Evolutionary conservation across 345 rosid genomes (phyloP).

Genomic region (Mangifera indica): DNA sequence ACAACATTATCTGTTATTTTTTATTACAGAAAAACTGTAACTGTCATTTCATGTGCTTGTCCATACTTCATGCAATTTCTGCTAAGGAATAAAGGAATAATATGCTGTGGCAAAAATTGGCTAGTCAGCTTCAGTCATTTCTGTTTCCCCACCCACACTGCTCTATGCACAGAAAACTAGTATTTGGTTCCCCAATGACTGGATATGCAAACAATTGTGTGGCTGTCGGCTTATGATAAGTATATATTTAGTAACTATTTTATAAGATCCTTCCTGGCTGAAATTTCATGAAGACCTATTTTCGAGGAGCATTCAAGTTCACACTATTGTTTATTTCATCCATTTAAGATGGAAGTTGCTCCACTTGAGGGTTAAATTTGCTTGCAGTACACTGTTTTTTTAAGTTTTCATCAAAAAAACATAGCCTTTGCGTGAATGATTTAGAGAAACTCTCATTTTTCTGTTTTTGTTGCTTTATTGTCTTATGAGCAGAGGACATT

Average conservation of each 20-base stretch:
- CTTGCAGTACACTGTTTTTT: not conserved
- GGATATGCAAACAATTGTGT: not conserved
- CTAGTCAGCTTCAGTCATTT: not conserved
- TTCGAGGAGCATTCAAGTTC: not conserved
- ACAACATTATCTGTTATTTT: not conserved
- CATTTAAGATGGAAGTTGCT: not conserved
- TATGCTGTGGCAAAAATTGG: slow-evolving; percentile 1
- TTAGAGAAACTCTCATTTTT: not conserved
- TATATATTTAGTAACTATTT: too few relatives aligned
- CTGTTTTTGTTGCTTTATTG: not conserved
- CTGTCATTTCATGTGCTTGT: not conserved
- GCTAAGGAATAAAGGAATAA: slow-evolving; percentile 4
- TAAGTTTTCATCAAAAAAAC: not conserved
- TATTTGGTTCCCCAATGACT: not conserved
- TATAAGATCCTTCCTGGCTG: not conserved
- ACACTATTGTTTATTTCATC: not conserved
- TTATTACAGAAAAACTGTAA: not conserved
- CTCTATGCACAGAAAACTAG: not conserved
- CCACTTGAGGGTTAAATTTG: not conserved
- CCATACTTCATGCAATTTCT: slow-evolving; percentile 1
- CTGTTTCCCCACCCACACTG: not conserved
- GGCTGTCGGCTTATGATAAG: not conserved
- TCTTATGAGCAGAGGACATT: not conserved
- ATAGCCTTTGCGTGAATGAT: not conserved
- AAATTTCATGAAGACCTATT: not conserved